phyloP scores from a whole-genome alignment of 1,139 yeast genomes.

The Candida anutae region DNA sequence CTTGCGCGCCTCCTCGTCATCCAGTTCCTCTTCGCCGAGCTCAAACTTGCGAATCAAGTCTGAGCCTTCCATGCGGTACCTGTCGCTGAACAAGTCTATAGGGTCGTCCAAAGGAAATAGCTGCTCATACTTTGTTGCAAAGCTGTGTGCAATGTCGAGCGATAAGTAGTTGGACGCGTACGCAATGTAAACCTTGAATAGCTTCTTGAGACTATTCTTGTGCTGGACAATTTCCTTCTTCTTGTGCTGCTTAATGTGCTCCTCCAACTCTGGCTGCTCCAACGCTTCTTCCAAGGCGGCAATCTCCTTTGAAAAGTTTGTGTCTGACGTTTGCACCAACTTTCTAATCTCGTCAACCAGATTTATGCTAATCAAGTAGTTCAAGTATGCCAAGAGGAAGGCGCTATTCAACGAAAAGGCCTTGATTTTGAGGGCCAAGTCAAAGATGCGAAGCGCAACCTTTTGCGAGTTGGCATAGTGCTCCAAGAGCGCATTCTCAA shows the following conservation, averaged over 20 bases:
- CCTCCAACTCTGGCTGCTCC: constrained; percentile 15
- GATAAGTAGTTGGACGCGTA: constrained; percentile 49
- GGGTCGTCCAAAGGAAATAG: constrained; percentile 56
- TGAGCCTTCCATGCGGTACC: constrained; percentile 36
- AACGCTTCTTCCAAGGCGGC: constrained; percentile 14
- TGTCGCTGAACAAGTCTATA: constrained; percentile 30
- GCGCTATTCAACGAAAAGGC: constrained; percentile 49
- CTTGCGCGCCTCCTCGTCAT: constrained; percentile 7
- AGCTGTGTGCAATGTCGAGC: constrained; percentile 53
- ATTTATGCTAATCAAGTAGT: constrained; percentile 61
- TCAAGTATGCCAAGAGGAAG: constrained; percentile 63
- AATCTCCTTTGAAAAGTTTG: constrained; percentile 31
- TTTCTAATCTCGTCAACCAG: constrained; percentile 81
- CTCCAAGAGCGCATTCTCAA: constrained; percentile 80
- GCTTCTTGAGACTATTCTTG: constrained; percentile 18
- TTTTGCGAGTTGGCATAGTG: constrained; percentile 57
- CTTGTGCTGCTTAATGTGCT: constrained; percentile 12
- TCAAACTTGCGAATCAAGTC: constrained; percentile 41
- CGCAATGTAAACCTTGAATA: constrained; percentile 20
- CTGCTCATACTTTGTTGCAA: constrained; percentile 61
- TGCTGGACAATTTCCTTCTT: constrained; percentile 15
- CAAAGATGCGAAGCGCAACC: constrained; percentile 72
- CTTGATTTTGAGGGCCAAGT: constrained; percentile 56
- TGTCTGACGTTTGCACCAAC: constrained; percentile 55
- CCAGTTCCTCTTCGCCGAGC: constrained; percentile 24